phyloP scores from a whole-genome alignment of 2,329 filamentous ascomycete genomes.

The Apiospora hydei region DNA sequence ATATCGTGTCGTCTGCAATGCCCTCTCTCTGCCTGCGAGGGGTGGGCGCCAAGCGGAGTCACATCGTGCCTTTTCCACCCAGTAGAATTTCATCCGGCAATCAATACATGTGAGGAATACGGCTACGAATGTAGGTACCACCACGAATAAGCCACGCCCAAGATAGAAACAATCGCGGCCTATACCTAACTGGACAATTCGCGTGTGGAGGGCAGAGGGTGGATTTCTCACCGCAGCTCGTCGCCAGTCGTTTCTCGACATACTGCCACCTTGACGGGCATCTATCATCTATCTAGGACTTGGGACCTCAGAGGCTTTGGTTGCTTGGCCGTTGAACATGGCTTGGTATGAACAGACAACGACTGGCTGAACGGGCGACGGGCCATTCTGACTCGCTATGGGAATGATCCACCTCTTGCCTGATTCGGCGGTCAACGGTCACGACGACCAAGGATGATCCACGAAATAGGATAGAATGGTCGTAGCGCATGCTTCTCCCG shows the following conservation, averaged over 20 bases:
- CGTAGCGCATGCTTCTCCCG: conserved; percentile 17
- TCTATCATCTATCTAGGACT: background rate
- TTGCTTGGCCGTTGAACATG: background rate
- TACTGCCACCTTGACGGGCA: background rate
- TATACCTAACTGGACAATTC: conserved; percentile 20
- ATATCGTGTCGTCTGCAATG: conserved; percentile 8
- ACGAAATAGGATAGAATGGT: conserved; percentile 1
- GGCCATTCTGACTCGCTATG: conserved; percentile 6
- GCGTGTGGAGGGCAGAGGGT: background rate
- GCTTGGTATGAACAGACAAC: background rate
- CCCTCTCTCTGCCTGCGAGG: background rate
- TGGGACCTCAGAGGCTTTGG: background rate
- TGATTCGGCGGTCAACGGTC: conserved; percentile 18
- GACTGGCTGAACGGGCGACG: background rate
- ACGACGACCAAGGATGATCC: conserved; percentile 19
- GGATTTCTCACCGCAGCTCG: conserved; percentile 12
- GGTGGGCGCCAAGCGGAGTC: conserved; percentile 20
- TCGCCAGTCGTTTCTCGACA: conserved; percentile 9
- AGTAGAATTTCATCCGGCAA: conserved; percentile 15
- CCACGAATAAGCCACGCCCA: conserved; percentile 12
- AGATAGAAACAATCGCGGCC: background rate
- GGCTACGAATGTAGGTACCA: background rate
- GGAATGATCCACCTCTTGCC: background rate
- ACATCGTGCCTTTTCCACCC: conserved; percentile 4
- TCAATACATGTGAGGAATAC: background rate